Conservation (phyloP, 352 stramenopile genomes). For the Pythium utonaiense region DNA sequence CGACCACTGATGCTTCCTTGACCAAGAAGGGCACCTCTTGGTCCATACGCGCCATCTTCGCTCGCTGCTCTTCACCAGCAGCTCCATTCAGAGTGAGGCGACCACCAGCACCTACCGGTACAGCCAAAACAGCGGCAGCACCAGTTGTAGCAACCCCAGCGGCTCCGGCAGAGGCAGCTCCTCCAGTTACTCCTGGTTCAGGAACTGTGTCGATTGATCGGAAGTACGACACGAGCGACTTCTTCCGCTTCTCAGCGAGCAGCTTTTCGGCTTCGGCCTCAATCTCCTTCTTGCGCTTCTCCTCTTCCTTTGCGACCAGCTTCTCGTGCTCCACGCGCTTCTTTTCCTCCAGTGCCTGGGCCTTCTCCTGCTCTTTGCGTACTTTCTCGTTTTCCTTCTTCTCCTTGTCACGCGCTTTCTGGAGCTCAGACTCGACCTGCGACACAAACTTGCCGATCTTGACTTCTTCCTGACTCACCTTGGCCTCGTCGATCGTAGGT, state of each 20-base stretch:
- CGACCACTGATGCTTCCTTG: slow-evolving; percentile 7
- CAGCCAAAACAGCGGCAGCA: not conserved
- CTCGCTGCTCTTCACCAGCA: not conserved
- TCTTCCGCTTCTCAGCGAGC: slow-evolving; percentile 51
- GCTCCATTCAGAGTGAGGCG: not conserved
- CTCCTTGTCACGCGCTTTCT: slow-evolving; percentile 46
- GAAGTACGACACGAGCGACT: slow-evolving; percentile 68
- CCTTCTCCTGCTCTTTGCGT: slow-evolving; percentile 61
- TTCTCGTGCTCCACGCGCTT: slow-evolving; percentile 51
- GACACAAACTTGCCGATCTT: slow-evolving; percentile 79
- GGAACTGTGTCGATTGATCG: slow-evolving; percentile 35
- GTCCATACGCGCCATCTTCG: slow-evolving; percentile 58
- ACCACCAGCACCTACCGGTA: not conserved
- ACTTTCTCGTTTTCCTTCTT: slow-evolving; percentile 27
- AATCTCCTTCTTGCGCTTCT: slow-evolving; percentile 56
- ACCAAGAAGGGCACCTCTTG: slow-evolving; percentile 29
- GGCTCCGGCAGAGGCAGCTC: not conserved
- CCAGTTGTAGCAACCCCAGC: not conserved
- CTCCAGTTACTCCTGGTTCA: not conserved
- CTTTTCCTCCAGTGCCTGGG: slow-evolving; percentile 47
- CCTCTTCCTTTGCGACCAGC: slow-evolving; percentile 56
- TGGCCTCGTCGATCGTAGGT: slow-evolving; percentile 66
- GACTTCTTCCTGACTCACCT: slow-evolving; percentile 75
- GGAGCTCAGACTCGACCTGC: slow-evolving; percentile 54
- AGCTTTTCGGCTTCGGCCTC: slow-evolving; percentile 44